These are phyloP conservation scores for Dioscorea zingiberensis DNA, from an alignment of 106 monocot species.

Conservation along the genomic window DNA sequence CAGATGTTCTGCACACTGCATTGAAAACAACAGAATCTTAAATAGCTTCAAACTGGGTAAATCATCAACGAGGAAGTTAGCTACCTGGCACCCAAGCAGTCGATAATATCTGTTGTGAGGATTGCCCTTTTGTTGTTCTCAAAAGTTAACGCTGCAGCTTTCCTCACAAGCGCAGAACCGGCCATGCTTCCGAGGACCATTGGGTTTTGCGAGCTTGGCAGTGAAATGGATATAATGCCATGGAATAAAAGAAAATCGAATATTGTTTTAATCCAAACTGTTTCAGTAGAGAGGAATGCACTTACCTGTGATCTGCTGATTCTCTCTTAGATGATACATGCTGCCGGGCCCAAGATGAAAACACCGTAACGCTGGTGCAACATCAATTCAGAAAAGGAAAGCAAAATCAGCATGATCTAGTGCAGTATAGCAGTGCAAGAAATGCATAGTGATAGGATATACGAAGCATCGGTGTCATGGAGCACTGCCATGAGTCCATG, in stretches of 20 bases:
- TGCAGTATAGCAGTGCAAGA: not conserved
- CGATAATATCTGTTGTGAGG: slow-evolving; percentile 89
- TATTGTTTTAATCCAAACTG: not conserved
- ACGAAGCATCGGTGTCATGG: too few relatives aligned
- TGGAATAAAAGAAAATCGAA: not conserved
- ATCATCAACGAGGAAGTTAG: not conserved
- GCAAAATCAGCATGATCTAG: not conserved
- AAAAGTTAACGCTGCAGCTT: slow-evolving; percentile 79
- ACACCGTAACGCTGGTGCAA: slow-evolving; percentile 78
- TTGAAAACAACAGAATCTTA: slow-evolving; percentile 1
- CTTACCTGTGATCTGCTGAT: slow-evolving; percentile 18
- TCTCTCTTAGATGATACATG: slow-evolving; percentile 16
- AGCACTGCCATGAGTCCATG: too few relatives aligned
- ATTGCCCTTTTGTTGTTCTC: slow-evolving; percentile 66
- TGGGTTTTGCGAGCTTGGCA: slow-evolving; percentile 53
- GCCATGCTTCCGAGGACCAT: slow-evolving; percentile 84
- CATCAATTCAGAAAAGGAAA: not conserved
- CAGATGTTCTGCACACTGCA: slow-evolving; percentile 61
- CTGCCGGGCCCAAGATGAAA: slow-evolving; percentile 81
- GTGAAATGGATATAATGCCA: not conserved
- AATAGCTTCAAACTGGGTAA: not conserved
- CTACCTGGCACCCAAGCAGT: slow-evolving; percentile 70
- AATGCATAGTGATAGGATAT: too few relatives aligned
- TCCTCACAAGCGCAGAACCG: slow-evolving; percentile 67
- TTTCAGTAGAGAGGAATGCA: not conserved